Base-by-base conservation (phyloP, 2,329 filamentous ascomycete genomes). In the Talaromyces albobiverticillius region DNA sequence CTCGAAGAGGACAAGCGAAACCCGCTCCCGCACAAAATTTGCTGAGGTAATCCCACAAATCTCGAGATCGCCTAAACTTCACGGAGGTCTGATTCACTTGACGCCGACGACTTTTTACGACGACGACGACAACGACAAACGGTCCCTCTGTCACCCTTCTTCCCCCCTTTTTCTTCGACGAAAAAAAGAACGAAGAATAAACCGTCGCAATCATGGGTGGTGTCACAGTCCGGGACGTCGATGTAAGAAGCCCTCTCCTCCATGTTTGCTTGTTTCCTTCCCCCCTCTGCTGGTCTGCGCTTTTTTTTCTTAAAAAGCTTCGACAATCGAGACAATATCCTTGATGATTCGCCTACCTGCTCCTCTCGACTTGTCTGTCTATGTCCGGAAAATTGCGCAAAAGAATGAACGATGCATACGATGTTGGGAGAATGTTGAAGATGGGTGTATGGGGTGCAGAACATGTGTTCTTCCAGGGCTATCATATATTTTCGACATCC, bases 161-260 rank as follows among this genome's bases (percentile, higher is more conserved):
- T 62, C 62, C 63, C 63, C 63, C 64, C 47, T 57, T 40, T 50
- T 50, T 53, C 51, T 60, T 57, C 53, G 55, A 55, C 53, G 48
- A 45, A 31, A 50, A 42, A 61, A 60, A 62, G 60, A 45, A 55
- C 40, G 52, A 36, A 51, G 46, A 55, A 60, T 62, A 51, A 64
- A 58, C 67, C 69, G 65, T 70, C 77, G 79, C 77, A 77, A 84
- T 76, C 72, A 86, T 86, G 83, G 79, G 80, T 76, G 83, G 83
- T 75, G 82, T 86, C 73, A 80, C 77, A 70, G 83, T 86, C 76
- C 82, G 82, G 74, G 83, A 85, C 79, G 83, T 86, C 73, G 81
- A 83, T 72, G 80, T 82, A 77, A 71, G 77, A 75, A 59, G 48
- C 38, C 20, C 16, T 11, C 48, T 45, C 22, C 23, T 45, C 41